Evolutionary conservation across 1,284 basidiomycete species (phyloP), one percentile per base, ranked within the genome.

Genomic region (Leucoagaricus sp.): DNA sequence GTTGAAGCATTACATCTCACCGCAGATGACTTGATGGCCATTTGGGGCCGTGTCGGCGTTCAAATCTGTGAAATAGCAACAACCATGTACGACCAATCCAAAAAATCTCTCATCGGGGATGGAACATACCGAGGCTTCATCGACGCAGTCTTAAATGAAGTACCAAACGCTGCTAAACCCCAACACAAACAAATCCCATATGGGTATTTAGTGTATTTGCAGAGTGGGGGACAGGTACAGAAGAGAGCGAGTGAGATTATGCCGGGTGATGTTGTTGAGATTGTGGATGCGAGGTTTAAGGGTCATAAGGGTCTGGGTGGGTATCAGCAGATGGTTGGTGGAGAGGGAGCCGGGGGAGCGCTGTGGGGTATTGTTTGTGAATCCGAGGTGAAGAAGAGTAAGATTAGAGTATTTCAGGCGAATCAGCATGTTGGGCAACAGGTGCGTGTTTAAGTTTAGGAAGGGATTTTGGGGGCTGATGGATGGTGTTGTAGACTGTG

Each of bases 351-450:
- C 31, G 55, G 48, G 17, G n/a, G n/a, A n/a, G n/a, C n/a, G 52
- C 86, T 3, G 66, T 92, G 8, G 75, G 94, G 87, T 8, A 75
- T 97, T 29, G 83, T 96, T 29, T 79, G 79, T 45, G 94, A 96
- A 63, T 90, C 87, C 66, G 94, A 96, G 65, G 73, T 76, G 60
- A 92, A 89, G 80, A 96, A 95, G 79, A 82, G 82, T 60, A 97
- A 96, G 76, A 75, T 94, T 52, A 83, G 80, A 67, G 85, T 90
- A 41, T 86, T 88, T 69, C 92, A 96, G 69, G 91, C 88, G 56
- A 89, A 88, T 70, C 85, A 87, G 69, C 85, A 87, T 64, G 87
- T 89, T 56, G 88, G 87, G 21, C 84, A 87, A 61, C 86, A 88
- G 80, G 86, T 85, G 56, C 61, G 80, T 46, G 45, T 40, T 45